Conservation (phyloP, 75 land plant species). For the Sequoiadendron giganteum region DNA sequence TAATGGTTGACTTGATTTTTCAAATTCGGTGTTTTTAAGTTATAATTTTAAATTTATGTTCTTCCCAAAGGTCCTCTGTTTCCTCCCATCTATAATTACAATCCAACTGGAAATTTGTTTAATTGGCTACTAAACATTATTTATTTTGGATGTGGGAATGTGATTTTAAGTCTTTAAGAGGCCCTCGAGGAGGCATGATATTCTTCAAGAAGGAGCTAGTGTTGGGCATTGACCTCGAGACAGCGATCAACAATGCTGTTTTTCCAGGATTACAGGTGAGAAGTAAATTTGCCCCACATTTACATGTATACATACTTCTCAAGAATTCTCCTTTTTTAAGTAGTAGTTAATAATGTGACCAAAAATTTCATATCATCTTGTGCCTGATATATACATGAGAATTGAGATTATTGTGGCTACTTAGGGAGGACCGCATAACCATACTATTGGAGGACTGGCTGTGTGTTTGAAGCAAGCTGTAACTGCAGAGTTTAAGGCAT, state of each 20-base stretch:
- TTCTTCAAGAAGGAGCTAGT: constrained; percentile 82
- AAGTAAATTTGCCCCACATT: background rate
- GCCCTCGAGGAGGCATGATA: constrained; percentile 97
- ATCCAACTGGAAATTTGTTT: background rate
- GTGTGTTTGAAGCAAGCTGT: constrained; percentile 84
- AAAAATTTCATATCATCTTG: background rate
- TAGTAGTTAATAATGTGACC: background rate
- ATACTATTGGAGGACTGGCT: constrained; percentile 89
- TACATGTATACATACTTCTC: background rate
- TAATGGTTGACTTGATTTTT: background rate
- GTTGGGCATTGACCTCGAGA: constrained; percentile 75
- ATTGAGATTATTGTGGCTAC: background rate
- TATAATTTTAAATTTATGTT: background rate
- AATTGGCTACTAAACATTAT: background rate
- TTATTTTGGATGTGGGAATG: background rate
- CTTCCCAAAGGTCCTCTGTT: background rate
- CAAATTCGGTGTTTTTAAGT: background rate
- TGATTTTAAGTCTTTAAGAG: constrained; percentile 73
- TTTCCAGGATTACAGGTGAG: constrained; percentile 93
- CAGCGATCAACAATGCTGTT: constrained; percentile 88
- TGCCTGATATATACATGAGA: background rate
- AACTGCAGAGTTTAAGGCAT: constrained; percentile 66
- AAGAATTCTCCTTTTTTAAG: background rate
- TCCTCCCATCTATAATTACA: background rate
- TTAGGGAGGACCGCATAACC: constrained; percentile 98